phyloP scores from a whole-genome alignment of 2,329 filamentous ascomycete genomes.

The Ophiostoma populinum region DNA sequence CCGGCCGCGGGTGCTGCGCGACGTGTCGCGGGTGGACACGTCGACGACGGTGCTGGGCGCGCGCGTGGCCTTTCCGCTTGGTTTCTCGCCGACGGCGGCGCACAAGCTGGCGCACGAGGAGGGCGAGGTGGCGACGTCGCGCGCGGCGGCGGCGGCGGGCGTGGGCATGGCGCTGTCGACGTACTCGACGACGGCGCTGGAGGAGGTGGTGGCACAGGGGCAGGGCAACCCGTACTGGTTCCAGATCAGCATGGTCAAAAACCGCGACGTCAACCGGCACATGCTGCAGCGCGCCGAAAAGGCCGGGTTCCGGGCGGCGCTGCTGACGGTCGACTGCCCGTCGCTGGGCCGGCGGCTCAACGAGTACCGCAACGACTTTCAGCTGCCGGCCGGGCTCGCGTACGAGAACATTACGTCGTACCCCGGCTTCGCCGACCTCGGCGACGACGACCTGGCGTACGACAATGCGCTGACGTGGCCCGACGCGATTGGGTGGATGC shows the following conservation, averaged over 20 bases:
- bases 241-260: slow-evolving; percentile 35
- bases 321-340: slow-evolving; percentile 37
- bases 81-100: slow-evolving; percentile 35
- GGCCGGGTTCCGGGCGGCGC: slow-evolving; percentile 17
- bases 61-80: slow-evolving; percentile 26
- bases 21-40: slow-evolving; percentile 13
- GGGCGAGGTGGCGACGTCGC: slow-evolving; percentile 31
- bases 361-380: slow-evolving; percentile 5
- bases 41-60: slow-evolving; percentile 13
- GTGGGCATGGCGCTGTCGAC: slow-evolving; percentile 29
- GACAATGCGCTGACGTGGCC: slow-evolving; percentile 3
- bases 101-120: slow-evolving; percentile 34
- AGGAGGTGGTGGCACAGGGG: slow-evolving; percentile 22
- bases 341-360: slow-evolving; percentile 16
- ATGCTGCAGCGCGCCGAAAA: slow-evolving; percentile 16
- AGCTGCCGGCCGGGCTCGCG: not conserved
- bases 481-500: slow-evolving; percentile 5
- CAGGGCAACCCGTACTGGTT: slow-evolving; percentile 22
- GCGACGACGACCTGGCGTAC: not conserved
- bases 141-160: slow-evolving; percentile 24
- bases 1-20: slow-evolving; percentile 18
- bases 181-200: slow-evolving; percentile 21
- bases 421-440: not conserved
- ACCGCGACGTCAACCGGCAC: slow-evolving; percentile 24
- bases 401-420: not conserved